These are phyloP conservation scores for Oryza meyeriana DNA, from an alignment of 176 grass and related monocot species.

Conservation along the genomic window DNA sequence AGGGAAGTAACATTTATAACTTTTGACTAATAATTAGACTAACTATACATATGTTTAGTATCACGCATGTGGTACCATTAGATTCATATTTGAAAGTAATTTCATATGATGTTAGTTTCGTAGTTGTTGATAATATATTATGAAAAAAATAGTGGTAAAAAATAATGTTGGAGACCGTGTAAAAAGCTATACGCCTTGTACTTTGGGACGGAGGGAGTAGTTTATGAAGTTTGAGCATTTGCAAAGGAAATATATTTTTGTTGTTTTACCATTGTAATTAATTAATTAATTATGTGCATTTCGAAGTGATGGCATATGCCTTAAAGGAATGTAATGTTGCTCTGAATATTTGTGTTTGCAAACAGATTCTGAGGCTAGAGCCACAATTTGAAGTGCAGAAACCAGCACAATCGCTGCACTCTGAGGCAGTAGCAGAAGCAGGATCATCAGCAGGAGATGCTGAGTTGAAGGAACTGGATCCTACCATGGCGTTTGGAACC, in stretches of 20 bases:
- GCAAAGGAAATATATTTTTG: not conserved
- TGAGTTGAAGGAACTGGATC: constrained; percentile 50
- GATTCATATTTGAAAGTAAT: too few relatives aligned
- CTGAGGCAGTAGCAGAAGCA: constrained; percentile 43
- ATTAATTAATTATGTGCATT: not conserved
- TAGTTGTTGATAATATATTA: too few relatives aligned
- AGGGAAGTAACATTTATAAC: too few relatives aligned
- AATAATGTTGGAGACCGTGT: too few relatives aligned
- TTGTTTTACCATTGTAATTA: not conserved
- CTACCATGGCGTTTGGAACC: constrained; percentile 57
- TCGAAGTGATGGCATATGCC: not conserved
- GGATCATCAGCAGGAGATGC: constrained; percentile 41
- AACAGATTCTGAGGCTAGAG: constrained; percentile 89
- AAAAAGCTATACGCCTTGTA: too few relatives aligned
- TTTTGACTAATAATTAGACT: too few relatives aligned
- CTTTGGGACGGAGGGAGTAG: too few relatives aligned
- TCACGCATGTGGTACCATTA: too few relatives aligned
- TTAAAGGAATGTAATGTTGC: not conserved
- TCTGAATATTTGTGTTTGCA: constrained; percentile 21
- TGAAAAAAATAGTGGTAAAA: too few relatives aligned
- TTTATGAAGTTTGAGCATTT: not conserved
- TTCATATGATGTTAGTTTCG: too few relatives aligned
- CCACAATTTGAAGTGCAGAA: constrained; percentile 44
- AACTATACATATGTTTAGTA: too few relatives aligned
- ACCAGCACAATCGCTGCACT: constrained; percentile 45